Percentiles rank a stretch among this genome's conserved stretches.
Conservation (phyloP, 495 filamentous ascomycete species). For the Podospora australis region DNA sequence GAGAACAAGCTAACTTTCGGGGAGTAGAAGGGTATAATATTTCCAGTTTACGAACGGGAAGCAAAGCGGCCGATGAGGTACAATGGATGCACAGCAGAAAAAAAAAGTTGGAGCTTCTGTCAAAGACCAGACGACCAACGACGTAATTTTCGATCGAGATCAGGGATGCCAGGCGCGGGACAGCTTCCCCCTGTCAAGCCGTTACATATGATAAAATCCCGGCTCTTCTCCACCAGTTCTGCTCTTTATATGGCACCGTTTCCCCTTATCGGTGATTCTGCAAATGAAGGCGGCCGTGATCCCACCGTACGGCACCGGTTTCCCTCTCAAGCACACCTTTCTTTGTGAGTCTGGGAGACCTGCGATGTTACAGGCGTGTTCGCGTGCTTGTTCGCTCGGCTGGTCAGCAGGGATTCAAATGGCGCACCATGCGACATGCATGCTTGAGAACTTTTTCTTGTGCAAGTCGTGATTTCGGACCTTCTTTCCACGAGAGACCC, state of each 20-base stretch:
- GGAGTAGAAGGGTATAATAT: no score
- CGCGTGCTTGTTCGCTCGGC: neutral
- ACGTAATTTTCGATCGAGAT: slow-evolving; percentile 25
- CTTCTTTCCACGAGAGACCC: slow-evolving; percentile 15
- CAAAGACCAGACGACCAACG: no score
- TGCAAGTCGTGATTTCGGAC: slow-evolving; percentile 13
- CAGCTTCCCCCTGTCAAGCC: slow-evolving; percentile 10
- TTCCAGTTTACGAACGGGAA: no score
- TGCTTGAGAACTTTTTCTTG: slow-evolving; percentile 10
- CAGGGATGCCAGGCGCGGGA: slow-evolving; percentile 18
- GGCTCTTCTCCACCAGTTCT: slow-evolving; percentile 5
- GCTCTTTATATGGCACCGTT: neutral
- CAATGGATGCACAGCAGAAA: no score
- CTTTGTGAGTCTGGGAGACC: slow-evolving; percentile 4
- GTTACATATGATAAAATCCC: slow-evolving; percentile 26
- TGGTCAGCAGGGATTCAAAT: slow-evolving; percentile 18
- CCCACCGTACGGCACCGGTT: neutral
- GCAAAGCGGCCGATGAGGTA: no score
- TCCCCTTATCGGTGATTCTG: no score
- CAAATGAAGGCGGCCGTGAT: no score
- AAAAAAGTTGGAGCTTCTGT: no score
- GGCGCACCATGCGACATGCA: slow-evolving; percentile 15
- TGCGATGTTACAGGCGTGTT: slow-evolving; percentile 6
- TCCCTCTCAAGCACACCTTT: neutral
- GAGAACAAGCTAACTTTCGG: no score